Conservation (phyloP, 2,329 filamentous ascomycete genomes). For the Ilyonectria robusta region DNA sequence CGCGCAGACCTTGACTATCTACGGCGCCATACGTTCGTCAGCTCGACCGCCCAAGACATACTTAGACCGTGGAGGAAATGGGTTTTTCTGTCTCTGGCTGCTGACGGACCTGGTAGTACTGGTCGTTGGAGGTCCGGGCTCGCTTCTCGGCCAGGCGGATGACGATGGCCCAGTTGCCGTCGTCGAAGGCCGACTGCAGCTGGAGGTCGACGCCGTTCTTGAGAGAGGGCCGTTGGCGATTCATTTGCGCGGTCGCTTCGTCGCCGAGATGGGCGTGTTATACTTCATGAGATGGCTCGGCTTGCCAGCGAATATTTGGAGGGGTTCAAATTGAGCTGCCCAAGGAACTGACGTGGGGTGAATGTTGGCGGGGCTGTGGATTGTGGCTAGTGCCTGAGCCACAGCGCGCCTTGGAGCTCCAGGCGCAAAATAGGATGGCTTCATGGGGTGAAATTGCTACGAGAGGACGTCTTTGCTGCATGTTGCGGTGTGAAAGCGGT, state of each 20-base stretch:
- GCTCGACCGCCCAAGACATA: neutral
- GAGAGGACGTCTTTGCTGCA: neutral
- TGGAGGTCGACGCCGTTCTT: constrained; percentile 67
- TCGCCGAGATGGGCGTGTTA: constrained; percentile 21
- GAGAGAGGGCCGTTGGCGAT: constrained; percentile 55
- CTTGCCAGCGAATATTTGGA: constrained; percentile 30
- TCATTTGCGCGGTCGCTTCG: constrained; percentile 46
- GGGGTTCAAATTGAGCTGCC: constrained; percentile 20
- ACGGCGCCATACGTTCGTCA: constrained; percentile 20
- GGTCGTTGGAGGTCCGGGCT: constrained; percentile 63
- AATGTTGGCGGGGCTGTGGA: constrained; percentile 24
- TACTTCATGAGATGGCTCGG: constrained; percentile 26
- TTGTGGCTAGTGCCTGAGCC: constrained; percentile 30
- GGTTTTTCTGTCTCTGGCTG: neutral
- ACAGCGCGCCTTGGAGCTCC: constrained; percentile 10
- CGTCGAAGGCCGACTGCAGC: constrained; percentile 68
- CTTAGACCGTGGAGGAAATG: neutral
- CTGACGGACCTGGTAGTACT: constrained; percentile 67
- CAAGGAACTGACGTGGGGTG: constrained; percentile 23
- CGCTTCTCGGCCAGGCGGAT: constrained; percentile 68
- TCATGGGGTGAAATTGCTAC: neutral
- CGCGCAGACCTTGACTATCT: constrained; percentile 65
- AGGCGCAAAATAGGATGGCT: neutral
- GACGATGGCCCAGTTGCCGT: constrained; percentile 67
- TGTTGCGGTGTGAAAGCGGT: neutral